A percentile compares a stretch with the other conserved stretches of the same genome.
Evolutionary conservation across 345 rosid genomes (phyloP).

Genomic region (Euphorbia tirucalli): DNA sequence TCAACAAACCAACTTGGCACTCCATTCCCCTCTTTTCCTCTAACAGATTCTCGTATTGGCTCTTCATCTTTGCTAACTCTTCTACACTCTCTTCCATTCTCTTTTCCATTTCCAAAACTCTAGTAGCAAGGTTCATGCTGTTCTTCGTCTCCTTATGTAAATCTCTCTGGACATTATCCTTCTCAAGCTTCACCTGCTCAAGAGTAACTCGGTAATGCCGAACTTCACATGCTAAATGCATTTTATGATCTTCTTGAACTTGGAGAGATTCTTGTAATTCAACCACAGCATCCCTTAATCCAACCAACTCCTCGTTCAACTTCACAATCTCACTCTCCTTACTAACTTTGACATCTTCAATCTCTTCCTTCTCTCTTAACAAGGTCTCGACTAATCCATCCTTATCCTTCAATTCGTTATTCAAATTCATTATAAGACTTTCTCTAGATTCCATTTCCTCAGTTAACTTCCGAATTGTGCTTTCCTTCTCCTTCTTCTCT

Average conservation of each 20-base stretch:
- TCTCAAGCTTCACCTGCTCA: constrained; percentile 33
- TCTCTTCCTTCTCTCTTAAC: constrained; percentile 42
- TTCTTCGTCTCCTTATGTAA: constrained; percentile 46
- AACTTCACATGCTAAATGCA: constrained; percentile 31
- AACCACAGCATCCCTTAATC: constrained; percentile 28
- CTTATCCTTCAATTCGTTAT: constrained; percentile 31
- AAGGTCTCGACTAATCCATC: constrained; percentile 32
- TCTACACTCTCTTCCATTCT: constrained; percentile 28
- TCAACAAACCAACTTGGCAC: constrained; percentile 23
- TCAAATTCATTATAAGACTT: constrained; percentile 20
- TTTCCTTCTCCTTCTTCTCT: constrained; percentile 39
- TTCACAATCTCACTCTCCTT: constrained; percentile 42
- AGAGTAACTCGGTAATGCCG: constrained; percentile 4
- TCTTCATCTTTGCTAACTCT: constrained; percentile 34
- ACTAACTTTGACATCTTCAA: constrained; percentile 34
- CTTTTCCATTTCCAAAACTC: constrained; percentile 42
- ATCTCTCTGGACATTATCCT: constrained; percentile 35
- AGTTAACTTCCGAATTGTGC: constrained; percentile 29
- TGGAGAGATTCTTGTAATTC: constrained; percentile 30
- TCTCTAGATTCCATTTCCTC: constrained; percentile 29
- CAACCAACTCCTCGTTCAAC: constrained; percentile 38
- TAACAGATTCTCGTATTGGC: constrained; percentile 30
- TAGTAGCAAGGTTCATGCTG: constrained; percentile 29
- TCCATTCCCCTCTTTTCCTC: constrained; percentile 37
- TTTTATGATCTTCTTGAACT: constrained; percentile 36